Base-by-base conservation (phyloP, 306 rosid genomes). In the Nissolia schottii region DNA sequence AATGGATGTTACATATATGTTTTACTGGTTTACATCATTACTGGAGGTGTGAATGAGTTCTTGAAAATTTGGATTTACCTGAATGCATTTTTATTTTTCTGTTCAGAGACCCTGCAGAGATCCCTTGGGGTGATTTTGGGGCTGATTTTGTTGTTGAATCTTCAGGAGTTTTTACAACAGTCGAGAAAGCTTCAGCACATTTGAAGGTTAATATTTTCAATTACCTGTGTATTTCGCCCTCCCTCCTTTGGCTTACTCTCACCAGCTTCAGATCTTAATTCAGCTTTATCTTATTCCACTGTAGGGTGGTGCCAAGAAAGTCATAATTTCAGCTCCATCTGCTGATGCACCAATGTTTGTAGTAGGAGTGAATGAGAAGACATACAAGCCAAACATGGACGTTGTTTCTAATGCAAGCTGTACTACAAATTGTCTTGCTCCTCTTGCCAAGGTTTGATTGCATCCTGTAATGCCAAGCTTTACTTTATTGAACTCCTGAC, bases 281-380 rank as follows among this genome's bases (percentile, higher is more conserved):
- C 18, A 18, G 35, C 64, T 77, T n/a, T 80, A 27, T 58, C 77
- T 46, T 54, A 77, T 70, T 77, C 63, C 25, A 28, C 48, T 62
- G 75, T 85, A 94, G 99, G 97, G 77, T 81, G 99, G 99, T 77
- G 99, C 99, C 68, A 91, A 85, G 84, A 91, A 94, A 81, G 94
- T 94, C 22, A 83, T 94, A 62, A 94, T 91, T 76, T 94, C 99
- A 16, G 99, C 99, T 86, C 99, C 99, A 64, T 94, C 99, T 46
- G 95, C 99, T 31, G 96, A 94, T 81, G 99, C 99, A 64, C 99
- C 99, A 18, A 94, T 94, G 99, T 94, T 91, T 69, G 99, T 94
- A 37, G 84, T 94, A 20, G 99, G 99, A 66, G 99, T 94, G 64
- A 94, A 94, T 68, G 97, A 94, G 83, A 85, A 82, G 66, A 70